Base-by-base conservation (phyloP, 2,329 filamentous ascomycete species). In the Fusarium gaditjirri region DNA sequence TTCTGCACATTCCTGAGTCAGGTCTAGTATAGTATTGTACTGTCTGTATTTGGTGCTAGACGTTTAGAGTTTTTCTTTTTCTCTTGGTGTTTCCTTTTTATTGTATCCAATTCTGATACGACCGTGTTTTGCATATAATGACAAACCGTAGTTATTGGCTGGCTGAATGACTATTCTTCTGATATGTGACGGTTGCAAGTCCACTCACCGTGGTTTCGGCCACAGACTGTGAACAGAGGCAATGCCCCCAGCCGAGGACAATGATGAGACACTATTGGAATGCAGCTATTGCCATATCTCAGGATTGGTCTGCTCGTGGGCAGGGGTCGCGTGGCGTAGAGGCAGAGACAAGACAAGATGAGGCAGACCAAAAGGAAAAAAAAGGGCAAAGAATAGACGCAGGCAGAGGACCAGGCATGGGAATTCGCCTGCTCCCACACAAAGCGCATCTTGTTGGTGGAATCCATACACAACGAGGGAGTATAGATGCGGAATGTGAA, bases 1-100 rank as follows among this genome's bases (percentile, higher is more conserved):
- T 62, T 56, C 39, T 35, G 50, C 29, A 49, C 61, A 73, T 73
- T 73, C 70, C 66, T 65, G 70, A 73, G 66, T 73, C 70, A 72
- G 46, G 47, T n/a, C 29, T 7, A 55, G 27, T 29, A 29, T 8
- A 29, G 27, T 8, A 29, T 8, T 29, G 27, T 29, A 29, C 27
- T 29, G 27, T 29, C 27, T 29, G 8, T 8, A 29, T 42, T 42
- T 42, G 36, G 31, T 41, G 36, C 41, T 23, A 27, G 33, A 23
- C 27, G 39, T 57, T 71, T 71, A 43, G 35, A 68, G 43, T 50
- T 72, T 60, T 60, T 25, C 16, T 44, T 29, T 29, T 42, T 47
- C 36, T 61, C 41, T 25, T 33, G 47, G 36, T 44, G 36, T 57
- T 49, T 47, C 19, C 39, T 43, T 61, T 54, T 52, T 57, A n/a